phyloP scores from a whole-genome alignment of 495 filamentous ascomycete genomes.

The Penicillium cosmopolitanum region DNA sequence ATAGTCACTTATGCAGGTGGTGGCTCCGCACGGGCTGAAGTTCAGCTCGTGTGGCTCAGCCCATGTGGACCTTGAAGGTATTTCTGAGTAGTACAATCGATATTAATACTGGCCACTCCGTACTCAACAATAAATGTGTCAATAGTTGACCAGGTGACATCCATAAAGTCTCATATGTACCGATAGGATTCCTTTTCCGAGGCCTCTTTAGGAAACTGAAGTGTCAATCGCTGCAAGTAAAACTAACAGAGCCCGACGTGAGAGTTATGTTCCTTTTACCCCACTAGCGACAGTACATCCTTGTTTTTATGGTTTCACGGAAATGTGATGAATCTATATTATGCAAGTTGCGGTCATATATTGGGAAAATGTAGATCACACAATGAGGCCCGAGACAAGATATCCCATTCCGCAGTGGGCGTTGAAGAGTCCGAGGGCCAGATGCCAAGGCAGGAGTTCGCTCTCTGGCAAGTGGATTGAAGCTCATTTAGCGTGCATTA shows the following conservation, averaged over 20 bases:
- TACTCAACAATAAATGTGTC: neutral
- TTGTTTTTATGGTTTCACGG: neutral
- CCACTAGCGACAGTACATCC: neutral
- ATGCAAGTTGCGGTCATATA: neutral
- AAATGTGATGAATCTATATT: neutral
- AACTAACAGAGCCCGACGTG: neutral
- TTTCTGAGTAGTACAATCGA: neutral
- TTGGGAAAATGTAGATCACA: neutral
- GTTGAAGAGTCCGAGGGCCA: neutral
- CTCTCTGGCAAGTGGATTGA: too few species aligned
- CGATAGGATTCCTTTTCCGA: neutral
- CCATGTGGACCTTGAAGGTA: too few species aligned
- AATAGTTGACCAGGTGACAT: neutral
- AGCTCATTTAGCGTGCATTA: too few species aligned
- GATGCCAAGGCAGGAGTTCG: neutral
- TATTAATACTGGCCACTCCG: neutral
- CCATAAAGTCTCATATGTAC: neutral
- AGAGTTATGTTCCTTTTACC: neutral
- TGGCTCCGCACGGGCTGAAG: neutral
- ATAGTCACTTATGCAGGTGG: neutral
- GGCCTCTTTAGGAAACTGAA: neutral
- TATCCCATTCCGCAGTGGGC: neutral
- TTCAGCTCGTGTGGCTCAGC: too few species aligned
- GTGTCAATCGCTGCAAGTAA: neutral
- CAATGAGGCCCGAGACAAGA: neutral